Evolutionary conservation across 2,329 filamentous ascomycete genomes (phyloP).

Genomic region (Didymella exigua): DNA sequence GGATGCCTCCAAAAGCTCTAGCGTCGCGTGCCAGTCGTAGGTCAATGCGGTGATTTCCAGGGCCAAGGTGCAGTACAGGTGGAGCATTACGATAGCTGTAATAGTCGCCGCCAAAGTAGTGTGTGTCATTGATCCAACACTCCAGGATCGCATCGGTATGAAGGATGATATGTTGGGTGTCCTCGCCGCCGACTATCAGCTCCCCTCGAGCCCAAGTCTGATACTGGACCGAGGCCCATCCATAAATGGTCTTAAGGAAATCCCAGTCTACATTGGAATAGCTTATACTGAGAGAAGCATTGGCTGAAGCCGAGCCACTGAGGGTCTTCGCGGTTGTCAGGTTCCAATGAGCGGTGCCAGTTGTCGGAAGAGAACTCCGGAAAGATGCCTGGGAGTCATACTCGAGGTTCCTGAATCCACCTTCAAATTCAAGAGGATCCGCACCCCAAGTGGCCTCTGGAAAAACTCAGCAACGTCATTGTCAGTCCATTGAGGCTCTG

Average conservation of each 20-base stretch:
- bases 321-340: constrained; percentile 40
- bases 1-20: constrained; percentile 60
- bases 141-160: constrained; percentile 59
- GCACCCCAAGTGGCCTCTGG: constrained; percentile 64
- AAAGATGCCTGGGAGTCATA: constrained; percentile 53
- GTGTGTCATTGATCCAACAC: constrained; percentile 57
- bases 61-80: constrained; percentile 55
- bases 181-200: constrained; percentile 48
- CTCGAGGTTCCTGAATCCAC: constrained; percentile 57
- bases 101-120: constrained; percentile 64
- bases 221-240: constrained; percentile 64
- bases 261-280: constrained; percentile 61
- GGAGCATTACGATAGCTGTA: constrained; percentile 60
- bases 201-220: constrained; percentile 63
- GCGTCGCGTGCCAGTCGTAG: constrained; percentile 62
- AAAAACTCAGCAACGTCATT: constrained; percentile 19
- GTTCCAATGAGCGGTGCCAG: constrained; percentile 59
- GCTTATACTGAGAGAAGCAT: constrained; percentile 51
- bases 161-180: constrained; percentile 48
- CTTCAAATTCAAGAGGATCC: constrained; percentile 60
- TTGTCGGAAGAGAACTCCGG: constrained; percentile 57
- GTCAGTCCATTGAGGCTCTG: constrained; percentile 1
- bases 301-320: constrained; percentile 33
- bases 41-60: constrained; percentile 59
- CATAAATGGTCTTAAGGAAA: constrained; percentile 60